Percentiles rank a stretch among this genome's conserved stretches.
Evolutionary conservation across 164 flowering plant species (phyloP).

Genomic region (Vitis rotundifolia): DNA sequence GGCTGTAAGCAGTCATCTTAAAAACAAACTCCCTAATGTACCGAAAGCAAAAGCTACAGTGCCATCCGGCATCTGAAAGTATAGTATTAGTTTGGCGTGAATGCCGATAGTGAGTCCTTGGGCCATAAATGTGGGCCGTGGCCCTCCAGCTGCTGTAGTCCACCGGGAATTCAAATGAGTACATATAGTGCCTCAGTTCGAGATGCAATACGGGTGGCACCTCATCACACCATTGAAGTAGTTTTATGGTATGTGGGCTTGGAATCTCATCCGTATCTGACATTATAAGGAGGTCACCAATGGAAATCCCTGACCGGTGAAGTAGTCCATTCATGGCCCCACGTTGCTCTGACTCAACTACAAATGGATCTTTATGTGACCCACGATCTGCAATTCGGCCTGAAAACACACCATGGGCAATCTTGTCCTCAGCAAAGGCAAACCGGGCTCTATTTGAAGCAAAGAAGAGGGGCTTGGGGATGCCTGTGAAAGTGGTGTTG

Average conservation of each 20-base stretch:
- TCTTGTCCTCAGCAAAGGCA: constrained; percentile 39
- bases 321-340: constrained; percentile 42
- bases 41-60: constrained; percentile 62
- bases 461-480: constrained; percentile 54
- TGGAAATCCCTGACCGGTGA: constrained; percentile 38
- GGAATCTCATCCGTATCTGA: constrained; percentile 64
- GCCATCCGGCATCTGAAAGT: constrained; percentile 63
- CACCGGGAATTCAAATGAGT: constrained; percentile 67
- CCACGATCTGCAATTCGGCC: constrained; percentile 24
- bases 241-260: constrained; percentile 46
- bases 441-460: constrained; percentile 31
- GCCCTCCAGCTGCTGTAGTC: constrained; percentile 62
- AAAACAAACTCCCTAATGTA: constrained; percentile 38
- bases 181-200: constrained; percentile 50
- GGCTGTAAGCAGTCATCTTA: constrained; percentile 68
- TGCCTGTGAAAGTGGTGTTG: constrained; percentile 64
- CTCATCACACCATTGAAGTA: constrained; percentile 57
- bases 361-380: constrained; percentile 38
- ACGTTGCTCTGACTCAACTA: constrained; percentile 41
- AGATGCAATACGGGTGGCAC: constrained; percentile 48
- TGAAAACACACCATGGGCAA: constrained; percentile 37
- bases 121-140: constrained; percentile 33
- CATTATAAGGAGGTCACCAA: constrained; percentile 53
- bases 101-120: constrained; percentile 40
- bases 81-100: constrained; percentile 43